These are phyloP conservation scores for Monosporozyma aerobia DNA, from an alignment of 805 yeast species.

Conservation along the genomic window DNA sequence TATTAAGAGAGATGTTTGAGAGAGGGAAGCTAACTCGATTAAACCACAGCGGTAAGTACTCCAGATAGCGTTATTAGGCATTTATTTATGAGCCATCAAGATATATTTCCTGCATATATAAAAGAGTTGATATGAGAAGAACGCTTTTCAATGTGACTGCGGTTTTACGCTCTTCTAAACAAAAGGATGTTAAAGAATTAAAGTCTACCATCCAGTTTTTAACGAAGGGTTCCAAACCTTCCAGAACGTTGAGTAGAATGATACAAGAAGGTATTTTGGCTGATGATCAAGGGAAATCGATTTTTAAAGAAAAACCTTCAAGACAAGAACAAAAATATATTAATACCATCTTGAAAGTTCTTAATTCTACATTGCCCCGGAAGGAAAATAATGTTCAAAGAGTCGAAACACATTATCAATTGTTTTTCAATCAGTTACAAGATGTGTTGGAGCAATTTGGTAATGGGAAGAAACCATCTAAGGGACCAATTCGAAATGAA, in stretches of 20 bases:
- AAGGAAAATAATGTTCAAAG: constrained; percentile 14
- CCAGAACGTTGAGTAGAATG: constrained; percentile 4
- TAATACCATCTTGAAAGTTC: constrained; percentile 18
- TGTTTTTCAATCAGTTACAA: constrained; percentile 18
- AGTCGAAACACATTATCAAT: constrained; percentile 23
- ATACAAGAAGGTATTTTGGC: constrained; percentile 1
- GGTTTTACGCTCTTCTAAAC: constrained; percentile 9
- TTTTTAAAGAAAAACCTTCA: neutral
- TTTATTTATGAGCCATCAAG: neutral
- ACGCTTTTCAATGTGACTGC: constrained; percentile 16
- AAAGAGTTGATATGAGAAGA: constrained; percentile 9
- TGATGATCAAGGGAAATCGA: constrained; percentile 1
- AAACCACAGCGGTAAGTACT: neutral
- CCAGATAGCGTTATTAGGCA: neutral
- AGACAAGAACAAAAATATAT: constrained; percentile 12
- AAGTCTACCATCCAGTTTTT: constrained; percentile 20
- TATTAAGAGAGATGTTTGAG: neutral
- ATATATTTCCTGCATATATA: neutral
- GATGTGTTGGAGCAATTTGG: neutral
- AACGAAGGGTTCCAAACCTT: constrained; percentile 11
- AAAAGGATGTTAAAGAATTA: constrained; percentile 16
- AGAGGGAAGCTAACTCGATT: neutral
- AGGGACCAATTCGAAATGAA: neutral
- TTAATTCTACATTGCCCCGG: constrained; percentile 24
- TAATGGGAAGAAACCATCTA: neutral